These are phyloP conservation scores for Neonectria ditissima DNA, from an alignment of 2,329 filamentous ascomycete genomes.

Conservation along the genomic window DNA sequence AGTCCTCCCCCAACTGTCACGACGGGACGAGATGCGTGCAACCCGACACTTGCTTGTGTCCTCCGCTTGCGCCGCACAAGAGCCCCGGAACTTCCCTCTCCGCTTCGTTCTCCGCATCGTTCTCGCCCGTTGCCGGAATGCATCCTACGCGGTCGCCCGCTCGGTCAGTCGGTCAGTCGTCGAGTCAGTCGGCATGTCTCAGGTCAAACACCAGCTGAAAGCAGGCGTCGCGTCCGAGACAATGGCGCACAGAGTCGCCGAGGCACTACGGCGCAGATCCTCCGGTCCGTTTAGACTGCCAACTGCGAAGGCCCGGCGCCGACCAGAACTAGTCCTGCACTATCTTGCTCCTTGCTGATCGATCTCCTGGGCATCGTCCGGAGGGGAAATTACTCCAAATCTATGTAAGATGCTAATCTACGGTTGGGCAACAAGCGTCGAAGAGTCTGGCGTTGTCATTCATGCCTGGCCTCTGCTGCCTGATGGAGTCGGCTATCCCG, in stretches of 20 bases:
- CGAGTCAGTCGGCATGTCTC: constrained; percentile 13
- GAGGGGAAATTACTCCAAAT: not conserved
- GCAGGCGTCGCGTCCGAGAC: not conserved
- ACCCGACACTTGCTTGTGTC: not conserved
- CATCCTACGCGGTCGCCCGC: constrained; percentile 2
- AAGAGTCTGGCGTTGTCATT: not conserved
- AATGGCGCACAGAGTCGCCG: not conserved
- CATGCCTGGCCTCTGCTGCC: not conserved
- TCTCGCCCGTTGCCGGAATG: not conserved
- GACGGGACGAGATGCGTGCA: not conserved
- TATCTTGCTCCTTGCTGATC: too few species aligned
- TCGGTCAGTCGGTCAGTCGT: not conserved
- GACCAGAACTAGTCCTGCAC: too few species aligned
- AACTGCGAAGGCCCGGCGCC: too few species aligned
- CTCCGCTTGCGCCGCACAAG: not conserved
- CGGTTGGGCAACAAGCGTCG: not conserved
- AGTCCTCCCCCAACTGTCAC: not conserved
- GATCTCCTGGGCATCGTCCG: too few species aligned
- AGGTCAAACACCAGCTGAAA: constrained; percentile 7
- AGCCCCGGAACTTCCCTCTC: not conserved
- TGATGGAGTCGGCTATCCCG: too few species aligned
- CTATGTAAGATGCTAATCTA: not conserved
- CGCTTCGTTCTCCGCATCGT: too few species aligned
- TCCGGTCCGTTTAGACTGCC: not conserved
- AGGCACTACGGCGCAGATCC: not conserved